phyloP scores from a whole-genome alignment of 352 stramenopile species.

The Pythium inflatum region DNA sequence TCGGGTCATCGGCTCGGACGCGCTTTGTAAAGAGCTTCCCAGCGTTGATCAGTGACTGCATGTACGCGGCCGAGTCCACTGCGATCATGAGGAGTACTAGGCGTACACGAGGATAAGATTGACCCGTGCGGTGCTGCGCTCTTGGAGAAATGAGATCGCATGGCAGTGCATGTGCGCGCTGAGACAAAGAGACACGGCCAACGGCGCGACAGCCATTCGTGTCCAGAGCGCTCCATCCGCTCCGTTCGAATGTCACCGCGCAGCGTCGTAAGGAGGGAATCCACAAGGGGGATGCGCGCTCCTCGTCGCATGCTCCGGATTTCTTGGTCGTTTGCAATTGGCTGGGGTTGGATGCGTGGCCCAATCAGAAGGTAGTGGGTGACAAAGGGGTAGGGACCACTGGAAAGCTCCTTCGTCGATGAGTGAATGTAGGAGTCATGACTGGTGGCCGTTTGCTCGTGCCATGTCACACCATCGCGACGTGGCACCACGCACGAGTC shows the following conservation, averaged over 20 bases:
- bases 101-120: too few relatives aligned
- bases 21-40: slow-evolving; percentile 21
- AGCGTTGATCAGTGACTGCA: slow-evolving; percentile 31
- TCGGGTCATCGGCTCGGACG: background rate
- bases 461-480: background rate
- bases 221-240: background rate
- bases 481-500: slow-evolving; percentile 1
- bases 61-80: slow-evolving; percentile 14
- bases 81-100: slow-evolving; percentile 27
- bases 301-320: slow-evolving; percentile 28
- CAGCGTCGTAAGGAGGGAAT: slow-evolving; percentile 8
- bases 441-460: background rate
- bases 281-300: background rate
- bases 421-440: background rate
- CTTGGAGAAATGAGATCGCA: slow-evolving; percentile 22
- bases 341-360: background rate
- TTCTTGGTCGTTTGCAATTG: slow-evolving; percentile 12
- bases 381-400: slow-evolving; percentile 3
- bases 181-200: slow-evolving; percentile 31
- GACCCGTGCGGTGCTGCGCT: background rate
- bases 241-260: slow-evolving; percentile 1
- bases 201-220: slow-evolving; percentile 21
- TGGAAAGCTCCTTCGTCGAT: too few relatives aligned
- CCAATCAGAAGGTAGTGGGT: slow-evolving; percentile 7
- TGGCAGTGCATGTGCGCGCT: slow-evolving; percentile 9